Conservation (phyloP, 2,329 filamentous ascomycete genomes). For the Monosporascus sp. region DNA sequence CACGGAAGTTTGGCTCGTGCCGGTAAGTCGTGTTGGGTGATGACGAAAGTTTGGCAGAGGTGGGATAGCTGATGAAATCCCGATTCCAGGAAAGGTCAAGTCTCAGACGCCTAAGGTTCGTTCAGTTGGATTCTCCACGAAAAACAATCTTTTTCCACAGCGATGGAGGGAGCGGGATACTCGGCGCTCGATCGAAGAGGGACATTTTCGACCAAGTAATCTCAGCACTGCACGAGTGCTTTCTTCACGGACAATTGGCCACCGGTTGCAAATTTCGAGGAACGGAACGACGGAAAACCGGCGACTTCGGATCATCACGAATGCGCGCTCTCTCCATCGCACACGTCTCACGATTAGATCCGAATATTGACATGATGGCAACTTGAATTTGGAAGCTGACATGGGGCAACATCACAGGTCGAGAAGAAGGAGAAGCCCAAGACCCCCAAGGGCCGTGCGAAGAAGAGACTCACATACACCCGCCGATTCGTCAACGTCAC, state of each 20-base stretch:
- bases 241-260: constrained; percentile 3
- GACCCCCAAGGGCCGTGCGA: constrained; percentile 92
- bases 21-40: constrained; percentile 32
- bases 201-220: neutral
- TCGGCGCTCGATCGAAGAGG: neutral
- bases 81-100: constrained; percentile 80
- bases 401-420: constrained; percentile 11
- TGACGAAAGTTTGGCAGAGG: constrained; percentile 2
- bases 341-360: constrained; percentile 3
- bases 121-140: constrained; percentile 19
- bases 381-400: constrained; percentile 3
- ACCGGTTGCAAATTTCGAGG: neutral
- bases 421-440: constrained; percentile 77
- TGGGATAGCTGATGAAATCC: constrained; percentile 10
- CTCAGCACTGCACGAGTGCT: too few relatives aligned
- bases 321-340: constrained; percentile 7
- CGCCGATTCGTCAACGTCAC: constrained; percentile 98
- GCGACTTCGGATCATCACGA: neutral
- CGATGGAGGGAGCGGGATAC: constrained; percentile 6
- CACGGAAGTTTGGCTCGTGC: constrained; percentile 77
- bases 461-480: constrained; percentile 95
- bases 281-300: neutral
- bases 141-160: neutral
- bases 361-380: constrained; percentile 2
- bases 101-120: constrained; percentile 88